Evolutionary conservation across 106 monocot species (phyloP).

Genomic region (Acorus gramineus): DNA sequence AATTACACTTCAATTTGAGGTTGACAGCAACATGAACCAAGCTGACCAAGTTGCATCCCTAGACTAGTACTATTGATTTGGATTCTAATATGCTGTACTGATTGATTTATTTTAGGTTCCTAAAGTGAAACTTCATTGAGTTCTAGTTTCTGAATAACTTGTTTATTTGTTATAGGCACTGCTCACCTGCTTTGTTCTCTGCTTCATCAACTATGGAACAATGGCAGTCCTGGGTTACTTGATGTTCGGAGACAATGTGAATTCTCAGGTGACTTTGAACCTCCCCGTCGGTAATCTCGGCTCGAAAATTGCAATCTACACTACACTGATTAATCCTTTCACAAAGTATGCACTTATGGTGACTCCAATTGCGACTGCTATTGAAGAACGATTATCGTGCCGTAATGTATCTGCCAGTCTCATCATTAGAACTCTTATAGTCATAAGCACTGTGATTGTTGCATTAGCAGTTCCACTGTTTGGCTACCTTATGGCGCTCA

Average conservation of each 20-base stretch:
- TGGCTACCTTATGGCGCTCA: constrained; percentile 54
- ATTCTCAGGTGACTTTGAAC: constrained; percentile 61
- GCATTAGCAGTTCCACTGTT: constrained; percentile 72
- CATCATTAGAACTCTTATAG: constrained; percentile 36
- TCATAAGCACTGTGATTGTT: constrained; percentile 45
- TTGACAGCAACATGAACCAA: too few relatives aligned
- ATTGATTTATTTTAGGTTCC: too few relatives aligned
- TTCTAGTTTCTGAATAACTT: too few relatives aligned
- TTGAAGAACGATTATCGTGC: constrained; percentile 40
- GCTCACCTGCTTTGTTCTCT: constrained; percentile 37
- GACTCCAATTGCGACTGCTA: constrained; percentile 32
- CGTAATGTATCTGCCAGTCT: constrained; percentile 20
- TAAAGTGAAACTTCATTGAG: too few relatives aligned
- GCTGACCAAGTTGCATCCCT: too few relatives aligned
- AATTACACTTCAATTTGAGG: too few relatives aligned
- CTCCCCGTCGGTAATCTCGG: constrained; percentile 34
- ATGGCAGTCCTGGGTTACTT: constrained; percentile 64
- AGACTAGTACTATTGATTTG: too few relatives aligned
- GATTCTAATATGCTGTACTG: too few relatives aligned
- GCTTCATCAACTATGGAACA: constrained; percentile 41
- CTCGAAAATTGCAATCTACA: constrained; percentile 77
- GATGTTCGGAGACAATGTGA: constrained; percentile 57
- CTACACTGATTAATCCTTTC: constrained; percentile 58
- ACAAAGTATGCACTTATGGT: constrained; percentile 69
- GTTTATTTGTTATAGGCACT: constrained; percentile 35